Evolutionary conservation across 75 land plant genomes (phyloP).

Genomic region (Pinus taeda): DNA sequence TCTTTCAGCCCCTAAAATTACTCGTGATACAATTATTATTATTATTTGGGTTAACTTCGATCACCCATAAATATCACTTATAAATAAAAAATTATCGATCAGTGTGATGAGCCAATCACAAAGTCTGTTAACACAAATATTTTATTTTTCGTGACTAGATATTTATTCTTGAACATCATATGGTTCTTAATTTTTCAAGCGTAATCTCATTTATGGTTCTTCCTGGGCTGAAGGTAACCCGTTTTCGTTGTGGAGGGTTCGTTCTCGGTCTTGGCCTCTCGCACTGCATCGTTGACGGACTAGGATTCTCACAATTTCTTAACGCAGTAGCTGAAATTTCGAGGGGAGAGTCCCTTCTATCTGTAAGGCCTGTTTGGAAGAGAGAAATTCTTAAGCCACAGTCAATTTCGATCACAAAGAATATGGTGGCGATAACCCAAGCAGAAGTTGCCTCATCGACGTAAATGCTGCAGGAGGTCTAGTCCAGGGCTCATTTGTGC

Average conservation of each 20-base stretch:
- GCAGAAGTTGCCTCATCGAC: not conserved
- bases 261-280: conserved; percentile 38
- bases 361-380: conserved; percentile 4
- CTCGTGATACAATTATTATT: too few relatives aligned
- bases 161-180: too few relatives aligned
- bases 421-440: not conserved
- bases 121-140: too few relatives aligned
- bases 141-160: too few relatives aligned
- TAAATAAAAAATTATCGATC: too few relatives aligned
- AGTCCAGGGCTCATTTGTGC: not conserved
- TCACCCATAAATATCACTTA: too few relatives aligned
- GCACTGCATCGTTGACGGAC: conserved; percentile 50
- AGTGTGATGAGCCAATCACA: too few relatives aligned
- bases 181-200: too few relatives aligned
- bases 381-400: not conserved
- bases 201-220: too few relatives aligned
- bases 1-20: too few relatives aligned
- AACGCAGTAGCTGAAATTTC: conserved; percentile 32
- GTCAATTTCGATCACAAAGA: not conserved
- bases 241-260: conserved; percentile 50
- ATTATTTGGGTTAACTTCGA: too few relatives aligned
- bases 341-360: conserved; percentile 20
- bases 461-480: not conserved
- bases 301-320: conserved; percentile 39
- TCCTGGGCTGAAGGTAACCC: conserved; percentile 29